Conservation (phyloP, 2,329 filamentous ascomycete species). For the Ophiostoma triangulosporum region DNA sequence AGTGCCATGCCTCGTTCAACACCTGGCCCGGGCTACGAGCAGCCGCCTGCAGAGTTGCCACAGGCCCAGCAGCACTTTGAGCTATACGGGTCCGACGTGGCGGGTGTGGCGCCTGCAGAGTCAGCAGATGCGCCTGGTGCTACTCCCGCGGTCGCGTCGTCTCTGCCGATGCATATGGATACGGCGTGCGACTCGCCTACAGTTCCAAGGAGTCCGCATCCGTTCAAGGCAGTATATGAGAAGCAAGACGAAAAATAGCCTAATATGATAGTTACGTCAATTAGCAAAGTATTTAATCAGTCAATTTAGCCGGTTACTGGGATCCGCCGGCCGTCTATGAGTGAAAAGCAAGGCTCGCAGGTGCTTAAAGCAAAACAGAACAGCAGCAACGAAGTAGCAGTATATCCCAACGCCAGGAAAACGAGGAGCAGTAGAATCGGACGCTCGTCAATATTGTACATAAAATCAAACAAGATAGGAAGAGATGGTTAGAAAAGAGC, state of each 20-base stretch:
- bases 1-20: background rate
- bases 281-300: background rate
- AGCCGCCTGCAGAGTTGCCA: background rate
- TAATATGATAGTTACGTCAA: background rate
- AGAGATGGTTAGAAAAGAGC: too few relatives aligned
- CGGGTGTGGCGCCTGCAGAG: background rate
- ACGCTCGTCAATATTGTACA: background rate
- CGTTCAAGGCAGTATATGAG: background rate
- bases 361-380: background rate
- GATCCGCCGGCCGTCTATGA: background rate
- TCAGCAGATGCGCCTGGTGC: constrained; percentile 6
- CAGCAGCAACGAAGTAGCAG: background rate
- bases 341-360: background rate
- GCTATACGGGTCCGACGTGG: constrained; percentile 28
- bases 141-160: background rate
- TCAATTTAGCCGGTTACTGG: background rate
- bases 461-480: too few relatives aligned
- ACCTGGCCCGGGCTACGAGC: background rate
- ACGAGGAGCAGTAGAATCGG: background rate
- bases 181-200: background rate
- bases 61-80: constrained; percentile 22
- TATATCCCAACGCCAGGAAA: background rate
- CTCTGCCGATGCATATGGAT: background rate
- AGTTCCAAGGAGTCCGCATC: background rate
- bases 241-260: background rate